phyloP scores from a whole-genome alignment of 2,329 filamentous ascomycete species.

The Phaeoacremonium minimum region DNA sequence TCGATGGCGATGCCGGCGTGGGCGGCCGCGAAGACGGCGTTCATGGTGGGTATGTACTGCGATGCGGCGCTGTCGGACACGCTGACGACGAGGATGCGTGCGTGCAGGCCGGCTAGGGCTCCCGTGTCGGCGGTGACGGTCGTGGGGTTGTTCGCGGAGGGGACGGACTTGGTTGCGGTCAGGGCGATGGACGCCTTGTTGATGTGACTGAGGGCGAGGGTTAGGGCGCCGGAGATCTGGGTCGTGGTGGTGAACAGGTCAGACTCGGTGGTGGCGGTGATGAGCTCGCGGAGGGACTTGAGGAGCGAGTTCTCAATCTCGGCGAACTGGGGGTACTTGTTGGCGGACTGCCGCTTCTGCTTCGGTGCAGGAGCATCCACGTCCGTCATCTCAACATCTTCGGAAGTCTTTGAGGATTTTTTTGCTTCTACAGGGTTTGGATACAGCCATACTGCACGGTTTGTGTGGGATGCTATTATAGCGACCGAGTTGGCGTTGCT shows the following conservation, averaged over 20 bases:
- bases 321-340: slow-evolving; percentile 92
- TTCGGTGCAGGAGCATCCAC: slow-evolving; percentile 19
- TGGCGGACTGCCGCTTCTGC: slow-evolving; percentile 46
- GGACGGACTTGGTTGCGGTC: slow-evolving; percentile 39
- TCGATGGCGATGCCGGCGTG: slow-evolving; percentile 86
- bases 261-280: slow-evolving; percentile 60
- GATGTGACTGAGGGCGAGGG: slow-evolving; percentile 83
- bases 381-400: slow-evolving; percentile 54
- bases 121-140: slow-evolving; percentile 15
- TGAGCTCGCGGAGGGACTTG: slow-evolving; percentile 66
- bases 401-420: slow-evolving; percentile 4
- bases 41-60: slow-evolving; percentile 98
- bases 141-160: slow-evolving; percentile 15
- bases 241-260: slow-evolving; percentile 74
- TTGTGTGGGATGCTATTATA: slow-evolving; percentile 82
- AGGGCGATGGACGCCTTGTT: slow-evolving; percentile 73
- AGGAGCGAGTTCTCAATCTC: slow-evolving; percentile 80
- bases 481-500: slow-evolving; percentile 92
- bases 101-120: slow-evolving; percentile 53
- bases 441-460: slow-evolving; percentile 86
- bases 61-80: slow-evolving; percentile 81
- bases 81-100: slow-evolving; percentile 83
- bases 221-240: slow-evolving; percentile 86
- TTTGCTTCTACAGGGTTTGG: slow-evolving; percentile 43
- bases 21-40: slow-evolving; percentile 92